Evolutionary conservation across 441 rosid species (phyloP).

Genomic region (Arabidopsis lyrata): DNA sequence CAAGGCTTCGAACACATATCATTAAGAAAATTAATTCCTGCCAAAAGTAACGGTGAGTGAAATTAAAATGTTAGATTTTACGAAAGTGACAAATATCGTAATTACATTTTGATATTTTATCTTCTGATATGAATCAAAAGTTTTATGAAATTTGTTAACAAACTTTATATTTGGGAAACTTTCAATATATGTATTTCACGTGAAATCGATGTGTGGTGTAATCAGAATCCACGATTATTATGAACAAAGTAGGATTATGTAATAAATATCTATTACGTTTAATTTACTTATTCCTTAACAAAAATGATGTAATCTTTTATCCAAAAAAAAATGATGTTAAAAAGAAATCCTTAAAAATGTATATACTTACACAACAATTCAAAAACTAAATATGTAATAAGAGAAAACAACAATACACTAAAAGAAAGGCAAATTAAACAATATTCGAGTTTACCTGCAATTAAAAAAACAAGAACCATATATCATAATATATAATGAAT

Average conservation of each 20-base stretch:
- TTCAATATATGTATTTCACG: background rate
- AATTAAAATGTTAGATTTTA: conserved; percentile 1
- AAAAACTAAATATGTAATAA: background rate
- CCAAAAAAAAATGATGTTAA: background rate
- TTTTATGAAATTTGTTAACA: background rate
- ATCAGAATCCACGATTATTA: background rate
- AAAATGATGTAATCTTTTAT: background rate
- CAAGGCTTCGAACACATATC: background rate
- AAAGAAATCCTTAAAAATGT: background rate
- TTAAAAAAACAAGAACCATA: conserved; percentile 28
- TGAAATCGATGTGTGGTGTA: no score
- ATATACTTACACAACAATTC: conserved; percentile 13
- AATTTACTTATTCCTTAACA: background rate
- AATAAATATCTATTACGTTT: background rate
- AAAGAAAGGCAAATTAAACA: background rate
- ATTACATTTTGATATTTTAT: background rate
- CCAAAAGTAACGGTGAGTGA: background rate
- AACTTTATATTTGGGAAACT: background rate
- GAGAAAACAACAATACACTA: background rate
- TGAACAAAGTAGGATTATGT: background rate
- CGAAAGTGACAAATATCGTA: background rate
- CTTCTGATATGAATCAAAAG: background rate
- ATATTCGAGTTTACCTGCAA: conserved; percentile 36
- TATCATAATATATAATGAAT: conserved; percentile 9
- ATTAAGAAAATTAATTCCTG: background rate